phyloP scores from a whole-genome alignment of 306 rosid genomes.

The Phaseolus lunatus region DNA sequence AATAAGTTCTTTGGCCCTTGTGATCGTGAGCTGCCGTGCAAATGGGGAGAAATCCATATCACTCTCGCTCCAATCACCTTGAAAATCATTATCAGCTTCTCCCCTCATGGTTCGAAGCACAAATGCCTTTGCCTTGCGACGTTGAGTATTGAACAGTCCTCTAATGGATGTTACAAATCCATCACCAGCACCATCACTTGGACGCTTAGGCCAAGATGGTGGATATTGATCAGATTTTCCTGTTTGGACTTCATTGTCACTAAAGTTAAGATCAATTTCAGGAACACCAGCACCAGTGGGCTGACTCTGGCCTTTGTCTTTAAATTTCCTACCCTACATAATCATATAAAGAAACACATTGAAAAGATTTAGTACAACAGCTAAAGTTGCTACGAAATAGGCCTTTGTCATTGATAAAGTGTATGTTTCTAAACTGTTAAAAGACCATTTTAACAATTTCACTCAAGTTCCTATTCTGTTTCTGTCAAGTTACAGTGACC shows the following conservation, averaged over 20 bases:
- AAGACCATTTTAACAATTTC: slow-evolving; percentile 6
- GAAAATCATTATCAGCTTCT: slow-evolving; percentile 90
- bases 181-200: slow-evolving; percentile 97
- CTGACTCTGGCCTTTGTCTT: slow-evolving; percentile 82
- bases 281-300: slow-evolving; percentile 68
- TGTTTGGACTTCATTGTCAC: slow-evolving; percentile 85
- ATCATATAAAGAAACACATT: slow-evolving; percentile 26
- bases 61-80: slow-evolving; percentile 96
- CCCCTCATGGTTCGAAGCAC: slow-evolving; percentile 97
- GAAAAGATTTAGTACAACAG: slow-evolving; percentile 22
- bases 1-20: slow-evolving; percentile 89
- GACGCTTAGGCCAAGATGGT: slow-evolving; percentile 85
- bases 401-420: neutral
- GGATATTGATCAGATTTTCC: slow-evolving; percentile 82
- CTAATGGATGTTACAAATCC: slow-evolving; percentile 96
- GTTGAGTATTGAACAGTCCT: slow-evolving; percentile 93
- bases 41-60: slow-evolving; percentile 89
- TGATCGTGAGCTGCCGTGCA: slow-evolving; percentile 93
- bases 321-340: slow-evolving; percentile 90
- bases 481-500: neutral
- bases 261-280: slow-evolving; percentile 83
- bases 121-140: slow-evolving; percentile 93
- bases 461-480: slow-evolving; percentile 30
- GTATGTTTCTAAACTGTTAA: neutral
- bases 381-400: slow-evolving; percentile 23